Evolutionary conservation across 2,329 filamentous ascomycete genomes (phyloP).

Genomic region (Capronia americana): DNA sequence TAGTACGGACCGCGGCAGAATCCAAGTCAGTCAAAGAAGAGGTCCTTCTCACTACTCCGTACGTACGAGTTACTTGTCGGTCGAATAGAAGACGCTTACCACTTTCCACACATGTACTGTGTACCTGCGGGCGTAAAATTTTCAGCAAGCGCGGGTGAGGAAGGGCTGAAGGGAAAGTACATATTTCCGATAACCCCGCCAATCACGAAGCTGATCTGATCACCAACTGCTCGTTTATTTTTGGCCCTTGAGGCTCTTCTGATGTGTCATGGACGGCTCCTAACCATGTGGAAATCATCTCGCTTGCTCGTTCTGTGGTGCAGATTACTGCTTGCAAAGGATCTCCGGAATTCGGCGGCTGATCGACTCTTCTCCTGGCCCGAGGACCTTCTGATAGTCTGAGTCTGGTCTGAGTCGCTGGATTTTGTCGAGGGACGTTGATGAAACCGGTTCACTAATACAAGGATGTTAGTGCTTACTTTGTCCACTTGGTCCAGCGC

Average conservation of each 20-base stretch:
- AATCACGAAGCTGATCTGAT: conserved; percentile 57
- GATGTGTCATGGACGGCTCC: not conserved
- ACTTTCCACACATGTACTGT: no score
- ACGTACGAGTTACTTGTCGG: no score
- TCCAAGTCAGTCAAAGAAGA: not conserved
- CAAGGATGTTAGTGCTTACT: not conserved
- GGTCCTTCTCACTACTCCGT: no score
- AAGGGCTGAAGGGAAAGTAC: not conserved
- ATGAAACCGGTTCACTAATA: not conserved
- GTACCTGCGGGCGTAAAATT: not conserved
- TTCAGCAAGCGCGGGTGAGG: no score
- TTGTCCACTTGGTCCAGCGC: not conserved
- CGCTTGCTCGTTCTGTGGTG: not conserved
- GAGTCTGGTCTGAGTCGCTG: not conserved
- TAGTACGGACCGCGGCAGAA: not conserved
- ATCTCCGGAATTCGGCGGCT: not conserved
- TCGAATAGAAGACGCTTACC: no score
- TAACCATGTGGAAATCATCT: conserved; percentile 8
- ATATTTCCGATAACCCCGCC: not conserved
- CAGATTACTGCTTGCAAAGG: not conserved
- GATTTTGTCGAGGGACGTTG: not conserved
- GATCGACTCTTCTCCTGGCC: not conserved
- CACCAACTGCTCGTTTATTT: conserved; percentile 25
- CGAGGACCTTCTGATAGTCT: not conserved
- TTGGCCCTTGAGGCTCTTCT: conserved; percentile 10